Conservation (phyloP, 345 rosid species). For the Aquilaria sinensis region DNA sequence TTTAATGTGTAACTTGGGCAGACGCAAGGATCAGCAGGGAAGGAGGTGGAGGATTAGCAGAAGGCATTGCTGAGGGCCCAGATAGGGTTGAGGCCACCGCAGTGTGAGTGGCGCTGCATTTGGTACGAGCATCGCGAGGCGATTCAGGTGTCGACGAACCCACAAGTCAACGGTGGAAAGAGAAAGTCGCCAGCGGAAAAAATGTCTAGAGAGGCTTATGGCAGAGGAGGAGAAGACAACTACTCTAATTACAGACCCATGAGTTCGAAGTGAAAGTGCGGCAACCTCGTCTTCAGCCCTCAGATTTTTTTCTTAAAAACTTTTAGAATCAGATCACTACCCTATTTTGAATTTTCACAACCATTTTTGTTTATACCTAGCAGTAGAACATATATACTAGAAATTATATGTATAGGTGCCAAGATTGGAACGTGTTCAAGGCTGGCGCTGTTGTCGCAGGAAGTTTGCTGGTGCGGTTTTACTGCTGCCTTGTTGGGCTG, state of each 20-base stretch:
- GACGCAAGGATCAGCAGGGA: background rate
- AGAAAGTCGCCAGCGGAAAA: conserved; percentile 17
- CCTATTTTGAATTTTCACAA: background rate
- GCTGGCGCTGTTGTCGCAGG: too few species aligned
- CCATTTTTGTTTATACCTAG: background rate
- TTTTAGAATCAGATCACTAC: background rate
- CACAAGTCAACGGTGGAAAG: conserved; percentile 30
- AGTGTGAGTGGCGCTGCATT: conserved; percentile 75
- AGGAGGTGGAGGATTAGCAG: conserved; percentile 18
- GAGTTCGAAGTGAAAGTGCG: conserved; percentile 98
- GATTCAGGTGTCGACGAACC: conserved; percentile 84
- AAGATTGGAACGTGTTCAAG: too few species aligned
- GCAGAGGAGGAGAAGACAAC: conserved; percentile 65
- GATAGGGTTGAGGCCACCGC: conserved; percentile 91
- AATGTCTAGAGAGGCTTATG: conserved; percentile 29
- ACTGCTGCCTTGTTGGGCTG: too few species aligned
- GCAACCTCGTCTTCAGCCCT: conserved; percentile 78
- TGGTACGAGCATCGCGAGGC: conserved; percentile 77
- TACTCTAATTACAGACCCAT: conserved; percentile 76
- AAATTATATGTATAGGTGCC: too few species aligned
- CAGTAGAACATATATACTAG: too few species aligned
- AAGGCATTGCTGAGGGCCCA: conserved; percentile 41
- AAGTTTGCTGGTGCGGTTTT: too few species aligned
- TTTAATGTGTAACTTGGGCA: conserved; percentile 7
- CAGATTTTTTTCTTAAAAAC: conserved; percentile 4